Evolutionary conservation across 345 rosid genomes (phyloP).

Genomic region (Nasturtium officinale): DNA sequence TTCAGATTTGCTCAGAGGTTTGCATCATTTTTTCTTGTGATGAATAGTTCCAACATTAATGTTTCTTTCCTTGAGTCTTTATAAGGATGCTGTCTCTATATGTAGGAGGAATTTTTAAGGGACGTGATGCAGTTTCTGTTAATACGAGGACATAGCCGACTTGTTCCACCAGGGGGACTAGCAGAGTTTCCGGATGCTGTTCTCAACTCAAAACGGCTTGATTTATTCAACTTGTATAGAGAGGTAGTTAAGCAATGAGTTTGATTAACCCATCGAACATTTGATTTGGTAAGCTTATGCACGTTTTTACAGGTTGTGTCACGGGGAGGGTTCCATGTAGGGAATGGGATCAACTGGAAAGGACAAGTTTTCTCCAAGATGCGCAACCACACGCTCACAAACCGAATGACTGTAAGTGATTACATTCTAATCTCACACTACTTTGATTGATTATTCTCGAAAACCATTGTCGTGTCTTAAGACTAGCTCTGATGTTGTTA

Average conservation of each 20-base stretch:
- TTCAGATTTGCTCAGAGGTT: slow-evolving; percentile 97
- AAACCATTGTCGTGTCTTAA: background rate
- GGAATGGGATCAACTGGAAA: slow-evolving; percentile 99
- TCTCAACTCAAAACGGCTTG: slow-evolving; percentile 93
- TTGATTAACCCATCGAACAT: slow-evolving; percentile 4
- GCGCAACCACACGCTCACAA: slow-evolving; percentile 96
- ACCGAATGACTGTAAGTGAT: slow-evolving; percentile 89
- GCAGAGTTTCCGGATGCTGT: slow-evolving; percentile 97
- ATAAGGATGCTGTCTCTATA: slow-evolving; percentile 25
- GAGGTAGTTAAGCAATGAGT: slow-evolving; percentile 57
- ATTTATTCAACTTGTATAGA: slow-evolving; percentile 93
- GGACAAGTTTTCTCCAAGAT: slow-evolving; percentile 99
- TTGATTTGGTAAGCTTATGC: slow-evolving; percentile 22
- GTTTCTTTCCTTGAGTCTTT: background rate
- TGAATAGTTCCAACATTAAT: slow-evolving; percentile 14
- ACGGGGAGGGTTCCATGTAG: slow-evolving; percentile 98
- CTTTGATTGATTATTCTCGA: background rate
- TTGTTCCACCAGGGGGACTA: slow-evolving; percentile 95
- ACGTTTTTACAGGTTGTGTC: slow-evolving; percentile 79
- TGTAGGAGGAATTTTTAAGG: slow-evolving; percentile 94
- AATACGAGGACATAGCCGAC: slow-evolving; percentile 94
- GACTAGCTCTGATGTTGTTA: background rate
- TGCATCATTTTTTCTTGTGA: slow-evolving; percentile 12
- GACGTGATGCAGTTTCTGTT: slow-evolving; percentile 96
- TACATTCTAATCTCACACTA: slow-evolving; percentile 10